Conservation (phyloP, 1,284 basidiomycete species). For the Grifola frondosa region DNA sequence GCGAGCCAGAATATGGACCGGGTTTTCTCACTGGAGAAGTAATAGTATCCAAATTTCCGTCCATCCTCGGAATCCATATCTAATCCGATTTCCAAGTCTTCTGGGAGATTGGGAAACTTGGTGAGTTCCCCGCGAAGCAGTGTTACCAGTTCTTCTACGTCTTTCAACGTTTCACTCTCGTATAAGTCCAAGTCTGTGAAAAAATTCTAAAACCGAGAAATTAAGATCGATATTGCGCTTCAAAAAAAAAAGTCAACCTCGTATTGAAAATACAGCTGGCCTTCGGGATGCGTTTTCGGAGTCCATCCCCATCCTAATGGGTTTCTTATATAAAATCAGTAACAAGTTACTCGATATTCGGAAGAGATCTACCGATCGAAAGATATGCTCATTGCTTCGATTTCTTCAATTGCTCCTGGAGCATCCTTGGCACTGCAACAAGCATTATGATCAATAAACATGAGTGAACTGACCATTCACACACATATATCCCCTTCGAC, state of each 20-base stretch:
- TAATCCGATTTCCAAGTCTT: constrained; percentile 15
- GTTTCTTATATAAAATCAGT: too few relatives aligned
- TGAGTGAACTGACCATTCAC: too few relatives aligned
- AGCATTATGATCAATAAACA: too few relatives aligned
- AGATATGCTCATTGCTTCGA: too few relatives aligned
- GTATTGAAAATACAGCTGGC: constrained; percentile 19
- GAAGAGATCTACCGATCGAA: too few relatives aligned
- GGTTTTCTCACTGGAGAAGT: constrained; percentile 11
- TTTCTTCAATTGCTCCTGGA: too few relatives aligned
- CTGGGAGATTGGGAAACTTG: not conserved
- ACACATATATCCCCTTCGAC: too few relatives aligned
- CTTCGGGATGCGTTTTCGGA: constrained; percentile 21
- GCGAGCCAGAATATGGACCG: constrained; percentile 21
- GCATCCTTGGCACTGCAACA: too few relatives aligned
- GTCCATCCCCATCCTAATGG: constrained; percentile 14
- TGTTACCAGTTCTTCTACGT: constrained; percentile 5
- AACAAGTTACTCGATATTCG: too few relatives aligned
- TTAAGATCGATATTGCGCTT: not conserved
- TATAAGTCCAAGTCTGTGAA: constrained; percentile 14
- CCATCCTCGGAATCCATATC: constrained; percentile 3
- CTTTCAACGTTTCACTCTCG: constrained; percentile 1
- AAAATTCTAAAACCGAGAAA: not conserved
- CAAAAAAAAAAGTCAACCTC: not conserved
- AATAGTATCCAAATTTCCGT: constrained; percentile 17
- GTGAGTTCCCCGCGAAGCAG: not conserved